A percentile compares a stretch with the other conserved stretches of the same genome.
phyloP scores from a whole-genome alignment of 75 land plant species.

The Cupressus sempervirens region DNA sequence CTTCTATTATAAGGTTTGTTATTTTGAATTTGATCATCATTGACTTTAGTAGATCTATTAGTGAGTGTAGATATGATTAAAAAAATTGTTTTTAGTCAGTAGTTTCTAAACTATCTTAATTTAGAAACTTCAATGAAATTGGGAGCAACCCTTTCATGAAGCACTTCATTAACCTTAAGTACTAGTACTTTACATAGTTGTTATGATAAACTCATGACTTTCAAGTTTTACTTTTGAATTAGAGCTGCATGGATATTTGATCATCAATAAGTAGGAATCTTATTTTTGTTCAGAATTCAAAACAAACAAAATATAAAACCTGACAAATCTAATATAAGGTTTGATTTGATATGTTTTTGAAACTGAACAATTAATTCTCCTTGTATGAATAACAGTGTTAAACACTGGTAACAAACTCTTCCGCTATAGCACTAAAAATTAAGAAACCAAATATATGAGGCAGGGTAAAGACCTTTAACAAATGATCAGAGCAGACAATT shows the following conservation, averaged over 20 bases:
- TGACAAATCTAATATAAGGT: background rate
- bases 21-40: background rate
- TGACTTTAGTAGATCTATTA: conserved; percentile 10
- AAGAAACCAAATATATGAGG: background rate
- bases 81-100: background rate
- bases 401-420: background rate
- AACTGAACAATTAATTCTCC: background rate
- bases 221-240: background rate
- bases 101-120: background rate
- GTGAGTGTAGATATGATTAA: background rate
- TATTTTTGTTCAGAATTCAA: background rate
- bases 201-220: background rate
- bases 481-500: background rate
- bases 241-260: background rate
- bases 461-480: background rate
- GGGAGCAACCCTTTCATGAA: background rate
- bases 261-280: background rate
- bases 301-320: background rate
- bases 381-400: background rate
- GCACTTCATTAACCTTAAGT: background rate
- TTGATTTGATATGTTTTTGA: background rate
- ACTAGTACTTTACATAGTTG: background rate
- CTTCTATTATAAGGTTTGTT: conserved; percentile 82
- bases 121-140: background rate
- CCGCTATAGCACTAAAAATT: background rate